These are phyloP conservation scores for Stentor coeruleus DNA, from an alignment of 73 alveolate species.

Conservation along the genomic window DNA sequence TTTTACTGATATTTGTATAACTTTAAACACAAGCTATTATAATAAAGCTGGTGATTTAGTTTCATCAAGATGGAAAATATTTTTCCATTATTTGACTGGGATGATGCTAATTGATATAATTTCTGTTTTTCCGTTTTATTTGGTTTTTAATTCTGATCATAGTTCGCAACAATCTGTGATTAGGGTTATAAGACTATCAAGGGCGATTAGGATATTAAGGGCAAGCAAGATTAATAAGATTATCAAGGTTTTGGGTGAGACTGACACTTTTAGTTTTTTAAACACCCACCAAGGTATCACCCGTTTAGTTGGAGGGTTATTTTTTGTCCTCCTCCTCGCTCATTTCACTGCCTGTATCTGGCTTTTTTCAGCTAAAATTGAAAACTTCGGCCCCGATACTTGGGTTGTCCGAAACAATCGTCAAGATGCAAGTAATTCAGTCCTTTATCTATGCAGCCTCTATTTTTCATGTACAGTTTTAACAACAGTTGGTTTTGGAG, in stretches of 20 bases:
- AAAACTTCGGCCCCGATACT: constrained; percentile 56
- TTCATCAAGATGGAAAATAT: constrained; percentile 32
- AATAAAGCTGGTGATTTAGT: constrained; percentile 69
- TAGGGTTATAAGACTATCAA: constrained; percentile 43
- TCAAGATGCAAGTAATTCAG: constrained; percentile 41
- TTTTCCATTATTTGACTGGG: constrained; percentile 55
- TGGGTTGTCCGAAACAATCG: constrained; percentile 57
- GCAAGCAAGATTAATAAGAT: constrained; percentile 33
- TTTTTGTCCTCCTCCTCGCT: constrained; percentile 35
- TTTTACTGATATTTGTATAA: constrained; percentile 59
- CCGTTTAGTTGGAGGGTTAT: constrained; percentile 36
- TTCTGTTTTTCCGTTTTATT: constrained; percentile 56
- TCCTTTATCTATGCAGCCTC: constrained; percentile 40
- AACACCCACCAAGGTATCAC: constrained; percentile 41
- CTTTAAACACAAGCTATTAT: constrained; percentile 67
- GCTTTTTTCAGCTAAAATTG: constrained; percentile 57
- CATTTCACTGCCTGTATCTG: constrained; percentile 66
- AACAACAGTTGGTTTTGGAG: constrained; percentile 69
- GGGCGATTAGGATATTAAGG: constrained; percentile 40
- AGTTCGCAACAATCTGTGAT: constrained; percentile 48
- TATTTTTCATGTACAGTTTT: constrained; percentile 55
- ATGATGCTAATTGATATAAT: constrained; percentile 67
- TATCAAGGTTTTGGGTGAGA: constrained; percentile 31
- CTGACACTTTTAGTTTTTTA: constrained; percentile 38
- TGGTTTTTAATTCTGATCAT: constrained; percentile 6